Conservation (phyloP, 139 green algal genomes). For the Chlamydomonas incerta region DNA sequence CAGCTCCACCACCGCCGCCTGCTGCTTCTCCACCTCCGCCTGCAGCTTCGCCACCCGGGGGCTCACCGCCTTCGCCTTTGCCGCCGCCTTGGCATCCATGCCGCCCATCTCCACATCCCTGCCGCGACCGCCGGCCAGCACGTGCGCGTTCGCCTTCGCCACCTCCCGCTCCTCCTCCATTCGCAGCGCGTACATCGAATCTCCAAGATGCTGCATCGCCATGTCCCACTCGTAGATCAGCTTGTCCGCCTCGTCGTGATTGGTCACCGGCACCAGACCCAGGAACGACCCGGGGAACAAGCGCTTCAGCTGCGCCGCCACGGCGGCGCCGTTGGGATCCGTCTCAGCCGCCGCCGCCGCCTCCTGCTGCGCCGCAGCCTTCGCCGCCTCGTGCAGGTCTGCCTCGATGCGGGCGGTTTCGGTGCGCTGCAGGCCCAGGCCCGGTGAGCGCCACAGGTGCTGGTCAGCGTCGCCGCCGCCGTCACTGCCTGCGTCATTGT, state of each 20-base stretch:
- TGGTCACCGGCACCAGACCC: conserved; percentile 8
- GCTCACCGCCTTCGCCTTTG: no score
- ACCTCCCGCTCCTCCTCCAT: background rate
- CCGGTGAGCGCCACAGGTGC: no score
- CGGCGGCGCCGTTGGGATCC: conserved; percentile 17
- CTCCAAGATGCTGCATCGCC: background rate
- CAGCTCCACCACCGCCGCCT: background rate
- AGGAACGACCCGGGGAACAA: conserved; percentile 10
- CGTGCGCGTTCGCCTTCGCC: no score
- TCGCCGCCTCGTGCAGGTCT: background rate
- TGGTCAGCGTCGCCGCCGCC: no score
- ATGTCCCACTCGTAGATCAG: background rate
- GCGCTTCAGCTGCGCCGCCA: background rate
- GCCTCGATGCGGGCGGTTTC: no score
- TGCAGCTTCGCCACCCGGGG: no score
- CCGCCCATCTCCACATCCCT: no score
- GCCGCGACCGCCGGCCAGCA: no score
- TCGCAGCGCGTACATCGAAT: background rate
- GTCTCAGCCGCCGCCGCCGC: background rate
- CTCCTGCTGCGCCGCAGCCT: background rate
- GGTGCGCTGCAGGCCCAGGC: no score
- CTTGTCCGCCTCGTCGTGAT: conserved; percentile 3
- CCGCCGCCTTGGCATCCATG: no score
- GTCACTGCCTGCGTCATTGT: no score
- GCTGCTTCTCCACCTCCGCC: background rate